Conservation (phyloP, 257 asterid genomes). For the Ilex aquifolium region DNA sequence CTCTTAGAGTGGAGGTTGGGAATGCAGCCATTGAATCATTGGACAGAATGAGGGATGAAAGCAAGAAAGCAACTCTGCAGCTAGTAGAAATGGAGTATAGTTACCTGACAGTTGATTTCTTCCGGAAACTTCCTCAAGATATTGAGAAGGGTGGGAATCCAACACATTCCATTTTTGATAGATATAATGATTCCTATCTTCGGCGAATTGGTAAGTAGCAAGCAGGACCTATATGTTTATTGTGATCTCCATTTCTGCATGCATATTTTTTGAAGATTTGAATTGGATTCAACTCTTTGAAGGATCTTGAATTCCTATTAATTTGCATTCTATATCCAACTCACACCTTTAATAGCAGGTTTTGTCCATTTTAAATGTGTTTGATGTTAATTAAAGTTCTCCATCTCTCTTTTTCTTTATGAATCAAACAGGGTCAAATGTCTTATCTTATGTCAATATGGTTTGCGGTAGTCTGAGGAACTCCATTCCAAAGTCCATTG, state of each 20-base stretch:
- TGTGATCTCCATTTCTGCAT: too few relatives aligned
- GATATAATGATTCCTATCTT: conserved; percentile 91
- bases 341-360: background rate
- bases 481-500: conserved; percentile 94
- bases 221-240: background rate
- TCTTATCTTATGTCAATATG: conserved; percentile 88
- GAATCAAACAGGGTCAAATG: conserved; percentile 67
- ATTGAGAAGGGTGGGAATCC: conserved; percentile 99
- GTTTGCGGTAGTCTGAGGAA: conserved; percentile 88
- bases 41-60: conserved; percentile 92
- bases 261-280: background rate
- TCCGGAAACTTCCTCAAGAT: conserved; percentile 98
- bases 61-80: conserved; percentile 89
- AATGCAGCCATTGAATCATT: conserved; percentile 84
- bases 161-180: conserved; percentile 88
- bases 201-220: conserved; percentile 69
- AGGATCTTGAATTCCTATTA: too few relatives aligned
- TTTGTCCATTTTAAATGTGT: background rate
- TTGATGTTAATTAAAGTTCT: background rate
- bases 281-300: background rate
- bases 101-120: conserved; percentile 92
- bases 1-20: conserved; percentile 84
- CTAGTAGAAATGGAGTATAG: conserved; percentile 93
- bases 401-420: background rate
- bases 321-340: background rate